Percentiles rank a stretch among this genome's conserved stretches.
phyloP scores from a whole-genome alignment of 2,329 filamentous ascomycete genomes.

The Penicillium sp. region DNA sequence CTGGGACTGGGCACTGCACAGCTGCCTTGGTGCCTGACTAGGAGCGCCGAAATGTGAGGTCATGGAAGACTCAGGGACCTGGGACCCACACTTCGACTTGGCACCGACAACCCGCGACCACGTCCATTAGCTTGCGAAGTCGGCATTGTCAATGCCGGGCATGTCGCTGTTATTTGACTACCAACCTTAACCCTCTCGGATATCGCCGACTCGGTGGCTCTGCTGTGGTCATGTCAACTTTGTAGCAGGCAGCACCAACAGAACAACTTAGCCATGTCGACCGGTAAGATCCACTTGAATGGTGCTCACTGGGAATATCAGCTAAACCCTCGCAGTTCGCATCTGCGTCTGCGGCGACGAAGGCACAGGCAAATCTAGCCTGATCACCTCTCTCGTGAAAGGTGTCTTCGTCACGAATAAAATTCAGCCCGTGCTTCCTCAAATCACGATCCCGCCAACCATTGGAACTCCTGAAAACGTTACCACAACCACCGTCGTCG shows the following conservation, averaged over 20 bases:
- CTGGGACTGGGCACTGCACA: too few species aligned
- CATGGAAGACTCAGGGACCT: not conserved
- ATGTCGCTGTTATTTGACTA: too few species aligned
- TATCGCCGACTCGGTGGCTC: not conserved
- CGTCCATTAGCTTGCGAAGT: not conserved
- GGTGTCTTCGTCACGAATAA: conserved; percentile 94
- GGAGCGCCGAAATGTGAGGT: not conserved
- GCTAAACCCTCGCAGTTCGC: conserved; percentile 53
- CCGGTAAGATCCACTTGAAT: conserved; percentile 1
- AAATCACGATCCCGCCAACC: conserved; percentile 89
- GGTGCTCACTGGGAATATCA: too few species aligned
- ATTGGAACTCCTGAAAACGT: conserved; percentile 94
- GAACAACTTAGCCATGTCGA: conserved; percentile 7
- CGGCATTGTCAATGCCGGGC: not conserved
- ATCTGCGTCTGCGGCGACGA: conserved; percentile 97
- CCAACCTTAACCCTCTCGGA: not conserved
- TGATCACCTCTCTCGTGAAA: conserved; percentile 93
- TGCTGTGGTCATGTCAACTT: conserved; percentile 2
- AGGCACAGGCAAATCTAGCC: conserved; percentile 85
- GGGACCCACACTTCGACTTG: conserved; percentile 2
- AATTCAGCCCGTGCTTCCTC: conserved; percentile 88
- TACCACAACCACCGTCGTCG: conserved; percentile 85
- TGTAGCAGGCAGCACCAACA: not conserved
- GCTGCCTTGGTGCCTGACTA: too few species aligned
- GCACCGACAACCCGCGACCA: conserved; percentile 1